A percentile compares a stretch with the other conserved stretches of the same genome.
Evolutionary conservation across 805 yeast species (phyloP).

Genomic region (Komagataella ulmi): DNA sequence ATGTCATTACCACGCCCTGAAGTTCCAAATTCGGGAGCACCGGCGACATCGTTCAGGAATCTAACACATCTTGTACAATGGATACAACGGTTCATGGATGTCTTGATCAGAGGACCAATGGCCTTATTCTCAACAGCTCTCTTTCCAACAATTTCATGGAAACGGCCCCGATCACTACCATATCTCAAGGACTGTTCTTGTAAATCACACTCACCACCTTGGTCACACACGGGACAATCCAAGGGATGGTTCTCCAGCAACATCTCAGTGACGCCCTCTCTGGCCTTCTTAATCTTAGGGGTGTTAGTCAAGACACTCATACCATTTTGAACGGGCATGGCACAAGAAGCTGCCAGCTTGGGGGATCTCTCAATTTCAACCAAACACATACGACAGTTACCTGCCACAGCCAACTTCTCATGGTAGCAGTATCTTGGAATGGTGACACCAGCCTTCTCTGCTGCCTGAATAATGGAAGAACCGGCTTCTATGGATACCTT

Average conservation of each 20-base stretch:
- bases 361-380: constrained; percentile 87
- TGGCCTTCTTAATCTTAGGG: constrained; percentile 66
- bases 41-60: constrained; percentile 82
- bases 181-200: constrained; percentile 79
- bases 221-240: constrained; percentile 89
- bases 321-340: constrained; percentile 83
- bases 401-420: constrained; percentile 82
- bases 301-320: constrained; percentile 76
- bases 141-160: constrained; percentile 69
- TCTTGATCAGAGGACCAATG: constrained; percentile 78
- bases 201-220: constrained; percentile 89
- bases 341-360: constrained; percentile 81
- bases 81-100: constrained; percentile 86
- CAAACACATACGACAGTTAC: constrained; percentile 88
- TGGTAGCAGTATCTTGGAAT: constrained; percentile 88
- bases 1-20: constrained; percentile 85
- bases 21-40: constrained; percentile 84
- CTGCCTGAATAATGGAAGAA: constrained; percentile 80
- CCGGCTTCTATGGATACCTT: constrained; percentile 75
- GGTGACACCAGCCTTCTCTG: constrained; percentile 80
- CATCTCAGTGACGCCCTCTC: constrained; percentile 89
- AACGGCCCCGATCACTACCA: constrained; percentile 81
- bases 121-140: constrained; percentile 87
- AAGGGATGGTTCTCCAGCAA: constrained; percentile 79
- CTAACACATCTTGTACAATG: constrained; percentile 89